These are phyloP conservation scores for Homolaphlyctis polyrhiza DNA, from an alignment of 371 early-diverging fungal genomes.

Conservation along the genomic window DNA sequence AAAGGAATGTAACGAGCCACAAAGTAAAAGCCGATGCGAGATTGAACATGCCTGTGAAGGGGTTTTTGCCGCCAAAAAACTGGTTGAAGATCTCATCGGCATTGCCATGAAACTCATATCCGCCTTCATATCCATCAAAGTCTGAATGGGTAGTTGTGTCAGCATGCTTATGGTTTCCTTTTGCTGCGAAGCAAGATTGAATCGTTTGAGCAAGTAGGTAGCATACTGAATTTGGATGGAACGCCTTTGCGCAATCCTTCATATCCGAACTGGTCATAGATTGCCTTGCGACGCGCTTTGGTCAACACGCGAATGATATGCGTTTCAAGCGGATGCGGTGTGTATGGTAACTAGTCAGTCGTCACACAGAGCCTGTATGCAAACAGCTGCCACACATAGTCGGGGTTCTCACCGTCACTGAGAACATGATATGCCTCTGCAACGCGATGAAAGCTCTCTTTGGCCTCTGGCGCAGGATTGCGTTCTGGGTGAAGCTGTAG, in stretches of 20 bases:
- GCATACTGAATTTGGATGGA: conserved; percentile 12
- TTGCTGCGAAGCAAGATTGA: background rate
- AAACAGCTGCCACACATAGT: background rate
- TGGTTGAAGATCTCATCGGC: conserved; percentile 37
- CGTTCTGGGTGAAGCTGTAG: conserved; percentile 48
- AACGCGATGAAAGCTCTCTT: conserved; percentile 38
- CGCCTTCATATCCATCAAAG: conserved; percentile 41
- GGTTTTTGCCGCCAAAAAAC: conserved; percentile 52
- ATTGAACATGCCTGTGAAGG: conserved; percentile 31
- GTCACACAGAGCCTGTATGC: background rate
- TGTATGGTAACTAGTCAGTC: background rate
- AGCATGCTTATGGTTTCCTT: background rate
- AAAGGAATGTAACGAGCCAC: background rate
- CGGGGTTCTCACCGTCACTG: conserved; percentile 29
- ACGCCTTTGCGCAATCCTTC: conserved; percentile 46
- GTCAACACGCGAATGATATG: no score
- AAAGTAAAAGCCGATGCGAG: background rate
- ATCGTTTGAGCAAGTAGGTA: background rate
- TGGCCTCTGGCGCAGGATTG: conserved; percentile 30
- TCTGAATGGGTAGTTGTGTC: conserved; percentile 10
- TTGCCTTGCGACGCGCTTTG: conserved; percentile 41
- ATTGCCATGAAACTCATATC: conserved; percentile 43
- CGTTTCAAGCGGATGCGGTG: background rate
- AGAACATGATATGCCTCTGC: conserved; percentile 57
- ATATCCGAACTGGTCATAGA: conserved; percentile 53